Conservation (phyloP, 2,329 filamentous ascomycete species). For the Cladophialophora yegresii region DNA sequence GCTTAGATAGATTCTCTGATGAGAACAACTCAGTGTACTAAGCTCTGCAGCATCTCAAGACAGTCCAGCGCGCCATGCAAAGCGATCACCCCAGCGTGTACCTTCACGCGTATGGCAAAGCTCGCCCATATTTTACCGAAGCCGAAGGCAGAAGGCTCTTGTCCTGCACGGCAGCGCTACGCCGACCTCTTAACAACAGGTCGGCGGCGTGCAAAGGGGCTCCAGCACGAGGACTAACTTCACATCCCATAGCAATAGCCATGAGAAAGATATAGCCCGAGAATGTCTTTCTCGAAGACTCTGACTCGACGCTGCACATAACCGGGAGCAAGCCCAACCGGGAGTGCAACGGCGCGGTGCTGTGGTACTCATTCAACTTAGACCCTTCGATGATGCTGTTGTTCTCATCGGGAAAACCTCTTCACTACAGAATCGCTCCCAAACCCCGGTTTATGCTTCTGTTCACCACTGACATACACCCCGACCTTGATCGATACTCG, state of each 20-base stretch:
- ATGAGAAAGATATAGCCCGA: slow-evolving; percentile 42
- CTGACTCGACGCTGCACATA: slow-evolving; percentile 44
- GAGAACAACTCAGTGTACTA: slow-evolving; percentile 36
- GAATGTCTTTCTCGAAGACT: not conserved
- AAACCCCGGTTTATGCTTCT: slow-evolving; percentile 23
- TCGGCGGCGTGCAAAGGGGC: slow-evolving; percentile 44
- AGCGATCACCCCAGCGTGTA: slow-evolving; percentile 44
- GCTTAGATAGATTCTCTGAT: slow-evolving; percentile 26
- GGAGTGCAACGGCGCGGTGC: slow-evolving; percentile 46
- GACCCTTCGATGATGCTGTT: slow-evolving; percentile 49
- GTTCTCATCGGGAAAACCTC: slow-evolving; percentile 47
- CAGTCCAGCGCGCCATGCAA: slow-evolving; percentile 45
- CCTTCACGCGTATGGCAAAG: slow-evolving; percentile 43
- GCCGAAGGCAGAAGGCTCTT: slow-evolving; percentile 43
- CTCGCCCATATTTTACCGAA: slow-evolving; percentile 46
- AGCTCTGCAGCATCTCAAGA: slow-evolving; percentile 40
- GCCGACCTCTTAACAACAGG: slow-evolving; percentile 47
- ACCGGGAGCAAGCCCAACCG: slow-evolving; percentile 45
- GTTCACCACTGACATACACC: too few species aligned
- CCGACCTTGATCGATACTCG: too few species aligned
- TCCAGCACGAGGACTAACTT: slow-evolving; percentile 46
- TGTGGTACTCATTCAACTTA: slow-evolving; percentile 51
- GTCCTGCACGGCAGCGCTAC: slow-evolving; percentile 47
- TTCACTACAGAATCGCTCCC: too few species aligned
- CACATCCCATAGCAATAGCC: slow-evolving; percentile 45